phyloP scores from a whole-genome alignment of 176 grass and related monocot species.

The Musa itinerans region DNA sequence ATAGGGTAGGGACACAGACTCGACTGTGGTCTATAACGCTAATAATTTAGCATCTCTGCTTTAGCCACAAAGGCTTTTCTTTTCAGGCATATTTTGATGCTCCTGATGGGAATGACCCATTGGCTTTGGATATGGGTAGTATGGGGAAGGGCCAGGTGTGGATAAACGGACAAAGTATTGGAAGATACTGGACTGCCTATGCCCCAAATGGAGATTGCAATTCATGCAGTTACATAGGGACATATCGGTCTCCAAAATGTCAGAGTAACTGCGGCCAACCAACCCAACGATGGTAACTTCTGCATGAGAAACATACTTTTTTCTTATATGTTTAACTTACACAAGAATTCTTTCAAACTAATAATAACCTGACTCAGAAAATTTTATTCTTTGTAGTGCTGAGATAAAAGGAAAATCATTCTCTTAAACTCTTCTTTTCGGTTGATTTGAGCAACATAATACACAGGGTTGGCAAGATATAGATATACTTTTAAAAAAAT shows the following conservation, averaged over 20 bases:
- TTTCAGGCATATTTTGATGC: slow-evolving; percentile 82
- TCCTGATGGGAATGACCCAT: slow-evolving; percentile 72
- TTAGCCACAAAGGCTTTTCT: neutral
- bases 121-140: slow-evolving; percentile 93
- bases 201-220: slow-evolving; percentile 67
- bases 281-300: slow-evolving; percentile 76
- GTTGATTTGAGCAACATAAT: too few relatives aligned
- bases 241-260: slow-evolving; percentile 69
- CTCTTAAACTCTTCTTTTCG: too few relatives aligned
- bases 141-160: slow-evolving; percentile 98
- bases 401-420: too few relatives aligned
- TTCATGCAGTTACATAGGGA: slow-evolving; percentile 54
- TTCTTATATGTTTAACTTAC: slow-evolving; percentile 1
- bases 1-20: slow-evolving; percentile 54
- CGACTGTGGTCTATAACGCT: neutral
- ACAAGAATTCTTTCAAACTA: neutral
- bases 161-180: slow-evolving; percentile 98
- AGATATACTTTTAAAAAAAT: too few relatives aligned
- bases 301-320: neutral
- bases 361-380: too few relatives aligned
- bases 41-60: slow-evolving; percentile 6
- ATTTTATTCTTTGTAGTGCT: too few relatives aligned
- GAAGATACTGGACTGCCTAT: slow-evolving; percentile 68
- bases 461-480: too few relatives aligned
- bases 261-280: slow-evolving; percentile 70